A percentile compares a stretch with the other conserved stretches of the same genome.
These are phyloP conservation scores for Chlorella ohadii DNA, from an alignment of 139 green algal genomes.

Conservation along the genomic window DNA sequence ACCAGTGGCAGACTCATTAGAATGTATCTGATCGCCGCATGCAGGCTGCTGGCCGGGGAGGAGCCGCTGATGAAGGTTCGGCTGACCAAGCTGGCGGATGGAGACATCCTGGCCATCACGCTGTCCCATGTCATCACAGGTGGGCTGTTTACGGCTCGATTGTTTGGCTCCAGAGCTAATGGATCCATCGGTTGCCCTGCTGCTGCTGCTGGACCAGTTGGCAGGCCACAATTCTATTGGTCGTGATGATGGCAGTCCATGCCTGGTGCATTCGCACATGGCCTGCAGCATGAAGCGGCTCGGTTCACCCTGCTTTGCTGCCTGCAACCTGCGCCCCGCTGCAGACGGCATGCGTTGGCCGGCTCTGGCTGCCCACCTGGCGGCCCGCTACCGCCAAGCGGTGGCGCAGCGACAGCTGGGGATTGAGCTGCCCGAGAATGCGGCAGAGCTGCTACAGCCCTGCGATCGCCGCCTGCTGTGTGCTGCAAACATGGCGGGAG, in stretches of 20 bases:
- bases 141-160: neutral
- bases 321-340: neutral
- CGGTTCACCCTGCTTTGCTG: neutral
- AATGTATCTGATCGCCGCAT: too few species aligned
- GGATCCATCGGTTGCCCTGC: too few species aligned
- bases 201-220: too few species aligned
- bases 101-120: constrained; percentile 14
- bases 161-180: too few species aligned
- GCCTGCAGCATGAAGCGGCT: too few species aligned
- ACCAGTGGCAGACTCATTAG: too few species aligned
- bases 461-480: neutral
- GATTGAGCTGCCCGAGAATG: neutral
- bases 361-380: constrained; percentile 10
- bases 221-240: too few species aligned
- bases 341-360: constrained; percentile 22
- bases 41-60: neutral
- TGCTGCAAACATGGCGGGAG: neutral
- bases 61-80: constrained; percentile 24
- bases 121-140: constrained; percentile 8
- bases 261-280: too few species aligned
- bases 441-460: constrained; percentile 4
- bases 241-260: too few species aligned
- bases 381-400: constrained; percentile 13
- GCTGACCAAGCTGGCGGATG: constrained; percentile 1
- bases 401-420: too few species aligned